phyloP scores from a whole-genome alignment of 2,329 filamentous ascomycete species.

The Aspergillus candidus region DNA sequence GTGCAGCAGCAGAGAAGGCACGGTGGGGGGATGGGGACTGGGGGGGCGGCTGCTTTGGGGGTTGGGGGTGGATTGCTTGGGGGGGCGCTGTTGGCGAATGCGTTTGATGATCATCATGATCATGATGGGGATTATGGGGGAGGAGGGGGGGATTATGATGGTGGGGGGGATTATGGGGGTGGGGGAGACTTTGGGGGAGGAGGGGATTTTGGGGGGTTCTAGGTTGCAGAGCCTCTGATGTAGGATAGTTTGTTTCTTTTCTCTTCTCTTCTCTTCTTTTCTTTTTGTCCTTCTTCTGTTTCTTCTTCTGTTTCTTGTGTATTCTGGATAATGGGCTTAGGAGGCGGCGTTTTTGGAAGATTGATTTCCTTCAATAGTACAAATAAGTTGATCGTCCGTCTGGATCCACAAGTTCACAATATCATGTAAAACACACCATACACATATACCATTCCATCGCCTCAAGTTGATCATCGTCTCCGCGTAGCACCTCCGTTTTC shows the following conservation, averaged over 20 bases:
- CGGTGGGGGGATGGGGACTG: slow-evolving; percentile 56
- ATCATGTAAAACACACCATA: too few relatives aligned
- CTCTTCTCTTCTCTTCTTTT: background rate
- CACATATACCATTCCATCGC: too few relatives aligned
- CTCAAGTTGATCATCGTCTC: slow-evolving; percentile 19
- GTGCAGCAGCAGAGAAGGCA: slow-evolving; percentile 40
- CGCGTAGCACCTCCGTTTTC: slow-evolving; percentile 20
- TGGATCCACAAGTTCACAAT: too few relatives aligned
- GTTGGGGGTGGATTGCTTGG: slow-evolving; percentile 75
- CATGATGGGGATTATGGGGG: slow-evolving; percentile 26
- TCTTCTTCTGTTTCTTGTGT: slow-evolving; percentile 2
- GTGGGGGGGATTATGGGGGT: slow-evolving; percentile 20
- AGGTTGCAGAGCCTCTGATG: background rate
- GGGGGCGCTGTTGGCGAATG: slow-evolving; percentile 64
- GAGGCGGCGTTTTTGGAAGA: too few relatives aligned
- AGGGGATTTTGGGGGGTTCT: slow-evolving; percentile 4
- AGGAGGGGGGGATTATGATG: slow-evolving; percentile 13
- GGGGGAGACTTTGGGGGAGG: slow-evolving; percentile 12
- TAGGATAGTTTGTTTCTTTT: background rate
- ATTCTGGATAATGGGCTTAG: background rate
- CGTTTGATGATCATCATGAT: slow-evolving; percentile 55
- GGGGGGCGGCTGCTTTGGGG: slow-evolving; percentile 70
- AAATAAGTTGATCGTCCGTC: too few relatives aligned
- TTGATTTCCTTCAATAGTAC: too few relatives aligned
- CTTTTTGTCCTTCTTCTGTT: background rate